Conservation (phyloP, 23 red algal species). For the Gracilaria vermiculophylla region DNA sequence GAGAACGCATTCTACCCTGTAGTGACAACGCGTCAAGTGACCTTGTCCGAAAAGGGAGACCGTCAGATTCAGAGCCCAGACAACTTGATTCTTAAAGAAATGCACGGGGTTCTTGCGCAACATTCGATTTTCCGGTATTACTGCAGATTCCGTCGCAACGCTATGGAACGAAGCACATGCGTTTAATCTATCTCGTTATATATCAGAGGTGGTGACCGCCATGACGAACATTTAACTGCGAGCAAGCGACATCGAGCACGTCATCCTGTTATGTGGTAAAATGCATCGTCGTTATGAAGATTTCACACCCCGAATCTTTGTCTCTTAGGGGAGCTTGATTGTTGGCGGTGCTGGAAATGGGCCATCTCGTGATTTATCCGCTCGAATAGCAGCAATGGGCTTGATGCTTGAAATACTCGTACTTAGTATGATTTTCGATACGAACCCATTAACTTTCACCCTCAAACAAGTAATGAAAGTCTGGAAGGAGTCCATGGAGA, state of each 20-base stretch:
- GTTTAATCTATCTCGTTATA: constrained; percentile 82
- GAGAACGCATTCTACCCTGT: constrained; percentile 23
- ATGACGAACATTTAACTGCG: constrained; percentile 64
- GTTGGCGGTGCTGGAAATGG: not conserved
- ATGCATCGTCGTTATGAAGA: constrained; percentile 84
- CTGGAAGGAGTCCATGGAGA: constrained; percentile 38
- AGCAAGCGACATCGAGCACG: constrained; percentile 59
- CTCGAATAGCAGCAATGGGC: constrained; percentile 61
- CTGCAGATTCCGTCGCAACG: constrained; percentile 21
- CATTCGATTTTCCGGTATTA: constrained; percentile 58
- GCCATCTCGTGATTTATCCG: constrained; percentile 2
- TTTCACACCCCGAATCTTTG: constrained; percentile 42
- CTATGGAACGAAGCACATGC: constrained; percentile 45
- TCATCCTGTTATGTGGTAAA: constrained; percentile 45
- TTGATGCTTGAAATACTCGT: constrained; percentile 61
- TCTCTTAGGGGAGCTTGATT: constrained; percentile 20
- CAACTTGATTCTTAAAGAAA: constrained; percentile 86
- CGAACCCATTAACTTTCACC: constrained; percentile 19
- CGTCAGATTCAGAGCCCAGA: constrained; percentile 49
- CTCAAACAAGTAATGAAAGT: constrained; percentile 41
- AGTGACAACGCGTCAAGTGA: not conserved
- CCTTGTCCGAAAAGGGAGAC: constrained; percentile 12
- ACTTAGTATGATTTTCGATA: constrained; percentile 47
- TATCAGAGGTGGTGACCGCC: constrained; percentile 80
- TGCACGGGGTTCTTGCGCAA: constrained; percentile 90